Percentiles rank a stretch among this genome's conserved stretches.
These are phyloP conservation scores for Novymonas esmeraldas DNA, from an alignment of 208 protist species.

Conservation along the genomic window DNA sequence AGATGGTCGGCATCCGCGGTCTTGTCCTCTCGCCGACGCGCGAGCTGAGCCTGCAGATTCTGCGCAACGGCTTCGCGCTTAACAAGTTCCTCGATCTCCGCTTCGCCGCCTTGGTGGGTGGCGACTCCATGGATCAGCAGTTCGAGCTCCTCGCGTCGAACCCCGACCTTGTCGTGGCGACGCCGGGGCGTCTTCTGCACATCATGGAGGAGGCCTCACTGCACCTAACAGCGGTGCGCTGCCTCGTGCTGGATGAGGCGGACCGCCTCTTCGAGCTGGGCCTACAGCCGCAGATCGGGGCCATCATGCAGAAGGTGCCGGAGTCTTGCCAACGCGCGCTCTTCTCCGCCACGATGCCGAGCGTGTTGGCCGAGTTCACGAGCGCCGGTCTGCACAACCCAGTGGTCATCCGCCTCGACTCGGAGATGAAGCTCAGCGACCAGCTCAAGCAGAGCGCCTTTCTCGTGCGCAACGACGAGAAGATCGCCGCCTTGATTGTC, in stretches of 20 bases:
- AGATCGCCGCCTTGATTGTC: constrained; percentile 94
- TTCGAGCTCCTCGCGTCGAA: constrained; percentile 96
- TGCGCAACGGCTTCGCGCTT: constrained; percentile 95
- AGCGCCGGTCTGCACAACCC: constrained; percentile 96
- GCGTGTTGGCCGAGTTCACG: constrained; percentile 97
- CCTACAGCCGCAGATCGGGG: constrained; percentile 94
- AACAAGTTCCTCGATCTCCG: constrained; percentile 94
- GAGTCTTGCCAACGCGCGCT: constrained; percentile 95
- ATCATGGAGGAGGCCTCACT: constrained; percentile 96
- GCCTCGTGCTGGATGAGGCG: constrained; percentile 99
- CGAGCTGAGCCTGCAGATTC: constrained; percentile 98
- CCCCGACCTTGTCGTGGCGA: constrained; percentile 99
- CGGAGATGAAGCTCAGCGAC: constrained; percentile 96
- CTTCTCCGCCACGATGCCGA: constrained; percentile 99
- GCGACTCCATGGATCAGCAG: constrained; percentile 96
- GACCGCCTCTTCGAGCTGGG: constrained; percentile 99
- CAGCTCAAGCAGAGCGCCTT: constrained; percentile 95
- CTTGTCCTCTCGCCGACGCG: constrained; percentile 98
- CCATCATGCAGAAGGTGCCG: constrained; percentile 96
- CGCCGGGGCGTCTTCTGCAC: constrained; percentile 99
- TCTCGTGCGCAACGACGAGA: constrained; percentile 95
- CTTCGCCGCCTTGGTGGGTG: constrained; percentile 96
- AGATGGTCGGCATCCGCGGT: constrained; percentile 94
- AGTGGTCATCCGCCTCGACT: constrained; percentile 97
- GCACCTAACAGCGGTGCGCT: constrained; percentile 90